These are phyloP conservation scores for Phytophthora idaei DNA, from an alignment of 352 stramenopile species.

Conservation along the genomic window DNA sequence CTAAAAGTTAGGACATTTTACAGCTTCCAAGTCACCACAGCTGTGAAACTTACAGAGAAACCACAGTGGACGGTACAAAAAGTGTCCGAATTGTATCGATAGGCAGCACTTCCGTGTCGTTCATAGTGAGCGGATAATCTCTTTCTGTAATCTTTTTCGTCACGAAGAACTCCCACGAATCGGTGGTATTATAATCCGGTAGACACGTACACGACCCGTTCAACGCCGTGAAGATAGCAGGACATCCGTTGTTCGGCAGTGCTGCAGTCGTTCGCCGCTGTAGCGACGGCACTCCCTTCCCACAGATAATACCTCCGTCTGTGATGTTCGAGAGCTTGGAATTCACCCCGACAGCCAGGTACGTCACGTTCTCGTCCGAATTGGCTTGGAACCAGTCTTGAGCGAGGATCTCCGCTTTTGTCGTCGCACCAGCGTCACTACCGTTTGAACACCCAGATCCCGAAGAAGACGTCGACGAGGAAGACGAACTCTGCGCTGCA, in stretches of 20 bases:
- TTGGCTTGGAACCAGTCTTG: conserved; percentile 47
- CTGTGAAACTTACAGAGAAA: conserved; percentile 29
- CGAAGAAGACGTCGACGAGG: background rate
- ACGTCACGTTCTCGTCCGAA: conserved; percentile 36
- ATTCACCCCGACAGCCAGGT: conserved; percentile 38
- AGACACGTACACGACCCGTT: conserved; percentile 58
- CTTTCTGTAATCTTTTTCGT: conserved; percentile 15
- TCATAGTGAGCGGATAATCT: conserved; percentile 16
- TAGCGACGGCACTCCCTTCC: conserved; percentile 38
- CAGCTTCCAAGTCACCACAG: background rate
- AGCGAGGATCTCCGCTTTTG: conserved; percentile 26
- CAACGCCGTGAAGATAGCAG: conserved; percentile 35
- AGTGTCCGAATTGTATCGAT: conserved; percentile 45
- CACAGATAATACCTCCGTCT: conserved; percentile 36
- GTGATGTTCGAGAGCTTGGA: conserved; percentile 38
- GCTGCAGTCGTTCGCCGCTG: conserved; percentile 29
- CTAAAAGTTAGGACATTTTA: background rate
- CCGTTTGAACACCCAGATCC: background rate
- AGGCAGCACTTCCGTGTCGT: conserved; percentile 27
- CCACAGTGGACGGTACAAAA: conserved; percentile 37
- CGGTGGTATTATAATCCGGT: conserved; percentile 20
- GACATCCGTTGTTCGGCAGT: conserved; percentile 45
- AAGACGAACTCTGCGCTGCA: conserved; percentile 22
- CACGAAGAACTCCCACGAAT: conserved; percentile 43
- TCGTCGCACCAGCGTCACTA: background rate